Percentiles rank a stretch among this genome's conserved stretches.
Conservation (phyloP, 805 yeast species). For the Deakozyma indianensis region DNA sequence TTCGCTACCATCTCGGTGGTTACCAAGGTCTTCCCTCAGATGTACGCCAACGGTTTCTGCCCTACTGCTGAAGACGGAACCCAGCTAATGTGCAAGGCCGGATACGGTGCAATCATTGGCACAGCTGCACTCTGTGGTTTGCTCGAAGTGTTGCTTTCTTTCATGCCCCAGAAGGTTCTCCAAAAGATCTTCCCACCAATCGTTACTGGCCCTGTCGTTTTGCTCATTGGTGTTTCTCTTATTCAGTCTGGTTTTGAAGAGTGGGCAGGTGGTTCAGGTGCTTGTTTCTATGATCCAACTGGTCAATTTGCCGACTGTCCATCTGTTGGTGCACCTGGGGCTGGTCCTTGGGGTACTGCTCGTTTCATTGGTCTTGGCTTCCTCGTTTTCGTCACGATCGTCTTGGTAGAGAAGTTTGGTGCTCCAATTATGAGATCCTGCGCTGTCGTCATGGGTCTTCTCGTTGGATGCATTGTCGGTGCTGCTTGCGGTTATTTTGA, state of each 20-base stretch:
- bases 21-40: constrained; percentile 57
- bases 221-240: constrained; percentile 63
- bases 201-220: constrained; percentile 88
- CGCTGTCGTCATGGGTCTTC: constrained; percentile 74
- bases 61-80: constrained; percentile 50
- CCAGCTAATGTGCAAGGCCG: constrained; percentile 68
- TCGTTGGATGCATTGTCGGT: constrained; percentile 84
- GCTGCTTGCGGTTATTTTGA: constrained; percentile 80
- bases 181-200: constrained; percentile 74
- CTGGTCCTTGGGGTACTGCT: constrained; percentile 72
- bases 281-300: constrained; percentile 18
- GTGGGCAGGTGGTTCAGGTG: constrained; percentile 76
- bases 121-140: constrained; percentile 70
- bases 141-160: constrained; percentile 57
- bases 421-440: constrained; percentile 91
- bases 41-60: constrained; percentile 64
- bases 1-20: constrained; percentile 81
- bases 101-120: constrained; percentile 76
- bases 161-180: constrained; percentile 57
- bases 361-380: constrained; percentile 79
- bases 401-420: constrained; percentile 74
- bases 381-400: constrained; percentile 58
- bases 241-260: constrained; percentile 63
- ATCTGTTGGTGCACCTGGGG: constrained; percentile 34
- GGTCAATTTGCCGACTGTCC: constrained; percentile 39